A percentile compares a stretch with the other conserved stretches of the same genome.
Evolutionary conservation across 345 rosid species (phyloP).

Genomic region (Syzygium jambos): DNA sequence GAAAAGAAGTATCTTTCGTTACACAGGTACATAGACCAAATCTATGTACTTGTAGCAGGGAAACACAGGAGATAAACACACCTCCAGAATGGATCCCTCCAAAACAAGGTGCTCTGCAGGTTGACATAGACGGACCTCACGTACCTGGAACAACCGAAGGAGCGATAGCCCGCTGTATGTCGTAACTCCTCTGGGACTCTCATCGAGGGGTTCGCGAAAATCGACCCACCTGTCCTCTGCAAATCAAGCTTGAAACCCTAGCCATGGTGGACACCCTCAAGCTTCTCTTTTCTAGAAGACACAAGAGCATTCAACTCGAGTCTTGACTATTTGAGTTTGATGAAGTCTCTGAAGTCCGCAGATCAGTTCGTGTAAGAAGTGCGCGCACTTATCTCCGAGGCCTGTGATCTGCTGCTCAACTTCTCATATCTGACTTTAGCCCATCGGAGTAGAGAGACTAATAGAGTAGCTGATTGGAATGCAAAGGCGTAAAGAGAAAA

Average conservation of each 20-base stretch:
- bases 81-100: not conserved
- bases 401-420: too few relatives aligned
- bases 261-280: not conserved
- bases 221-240: not conserved
- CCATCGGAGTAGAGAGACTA: too few relatives aligned
- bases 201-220: rapidly evolving
- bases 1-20: not conserved
- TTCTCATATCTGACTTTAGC: too few relatives aligned
- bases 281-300: not conserved
- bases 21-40: not conserved
- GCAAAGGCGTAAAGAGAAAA: too few relatives aligned
- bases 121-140: not conserved
- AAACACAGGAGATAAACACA: too few relatives aligned
- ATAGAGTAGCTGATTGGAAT: too few relatives aligned
- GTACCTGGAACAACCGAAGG: not conserved
- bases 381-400: not conserved
- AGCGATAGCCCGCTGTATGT: not conserved
- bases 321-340: not conserved
- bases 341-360: not conserved
- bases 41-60: too few relatives aligned
- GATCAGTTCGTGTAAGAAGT: not conserved
- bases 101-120: not conserved
- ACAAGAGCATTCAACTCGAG: not conserved
- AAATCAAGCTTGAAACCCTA: not conserved
- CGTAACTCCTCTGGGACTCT: not conserved